A percentile compares a stretch with the other conserved stretches of the same genome.
Conservation (phyloP, 2,329 filamentous ascomycete species). For the Ophiocordyceps camponoti-saundersi region DNA sequence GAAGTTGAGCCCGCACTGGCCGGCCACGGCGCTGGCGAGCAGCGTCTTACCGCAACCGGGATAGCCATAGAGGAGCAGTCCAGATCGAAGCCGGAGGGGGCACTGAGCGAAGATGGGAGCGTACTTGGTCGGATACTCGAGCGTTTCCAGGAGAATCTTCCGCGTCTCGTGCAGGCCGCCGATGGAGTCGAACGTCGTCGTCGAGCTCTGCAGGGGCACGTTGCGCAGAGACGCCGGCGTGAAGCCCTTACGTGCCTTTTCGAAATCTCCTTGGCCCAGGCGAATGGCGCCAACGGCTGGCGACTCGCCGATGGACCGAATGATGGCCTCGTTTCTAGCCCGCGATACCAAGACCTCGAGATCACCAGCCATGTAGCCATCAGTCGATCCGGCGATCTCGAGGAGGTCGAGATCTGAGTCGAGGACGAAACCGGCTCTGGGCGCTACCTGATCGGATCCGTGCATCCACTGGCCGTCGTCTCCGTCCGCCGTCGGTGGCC, state of each 20-base stretch:
- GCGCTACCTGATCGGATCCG: conserved; percentile 35
- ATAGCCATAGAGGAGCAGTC: conserved; percentile 82
- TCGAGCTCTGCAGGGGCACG: conserved; percentile 82
- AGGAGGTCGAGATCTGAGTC: conserved; percentile 73
- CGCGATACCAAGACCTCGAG: conserved; percentile 70
- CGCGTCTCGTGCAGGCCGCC: conserved; percentile 77
- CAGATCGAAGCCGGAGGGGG: conserved; percentile 83
- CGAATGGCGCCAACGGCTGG: conserved; percentile 33
- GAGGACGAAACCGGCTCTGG: conserved; percentile 45
- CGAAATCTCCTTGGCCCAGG: conserved; percentile 62
- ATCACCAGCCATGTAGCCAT: conserved; percentile 97
- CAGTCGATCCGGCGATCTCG: conserved; percentile 82
- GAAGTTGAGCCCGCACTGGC: conserved; percentile 94
- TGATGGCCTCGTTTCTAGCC: conserved; percentile 81
- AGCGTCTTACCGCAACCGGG: conserved; percentile 95
- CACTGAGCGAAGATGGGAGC: conserved; percentile 95
- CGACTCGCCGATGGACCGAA: conserved; percentile 52
- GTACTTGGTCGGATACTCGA: conserved; percentile 95
- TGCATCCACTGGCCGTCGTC: conserved; percentile 59
- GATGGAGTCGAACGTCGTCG: conserved; percentile 82
- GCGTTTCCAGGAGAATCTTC: conserved; percentile 79
- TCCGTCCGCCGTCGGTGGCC: conserved; percentile 40
- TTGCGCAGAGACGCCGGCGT: conserved; percentile 90
- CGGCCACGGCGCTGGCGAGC: conserved; percentile 88
- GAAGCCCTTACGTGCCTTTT: conserved; percentile 73